Percentiles rank a stretch among this genome's conserved stretches.
Conservation (phyloP, 2,329 filamentous ascomycete genomes). For the Alternaria triticina region DNA sequence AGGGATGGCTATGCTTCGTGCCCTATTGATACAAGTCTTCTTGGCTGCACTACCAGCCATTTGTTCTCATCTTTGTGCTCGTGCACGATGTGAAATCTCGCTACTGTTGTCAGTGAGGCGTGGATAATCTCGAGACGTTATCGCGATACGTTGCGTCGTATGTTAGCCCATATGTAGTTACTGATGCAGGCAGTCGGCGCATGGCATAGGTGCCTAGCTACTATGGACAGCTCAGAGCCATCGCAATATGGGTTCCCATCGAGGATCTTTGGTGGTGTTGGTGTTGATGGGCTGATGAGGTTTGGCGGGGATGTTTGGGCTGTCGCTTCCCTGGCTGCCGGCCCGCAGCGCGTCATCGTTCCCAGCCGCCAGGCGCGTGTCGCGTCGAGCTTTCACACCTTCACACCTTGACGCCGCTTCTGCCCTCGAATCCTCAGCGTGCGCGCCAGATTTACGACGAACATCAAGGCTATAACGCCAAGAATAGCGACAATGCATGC, state of each 20-base stretch:
- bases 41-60: too few relatives aligned
- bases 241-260: background rate
- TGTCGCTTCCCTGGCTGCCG: background rate
- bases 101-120: background rate
- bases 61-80: background rate
- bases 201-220: background rate
- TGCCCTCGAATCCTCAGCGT: slow-evolving; percentile 22
- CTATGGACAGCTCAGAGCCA: background rate
- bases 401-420: slow-evolving; percentile 18
- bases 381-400: slow-evolving; percentile 12
- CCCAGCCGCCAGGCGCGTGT: background rate
- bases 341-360: background rate
- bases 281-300: background rate
- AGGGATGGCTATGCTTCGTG: too few relatives aligned
- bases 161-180: background rate
- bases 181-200: background rate
- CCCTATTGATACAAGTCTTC: background rate
- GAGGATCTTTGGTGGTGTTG: background rate
- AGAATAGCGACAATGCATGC: slow-evolving; percentile 20
- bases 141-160: background rate
- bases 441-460: slow-evolving; percentile 20
- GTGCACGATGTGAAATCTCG: background rate
- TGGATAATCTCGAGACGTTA: background rate
- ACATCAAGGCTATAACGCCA: slow-evolving; percentile 14
- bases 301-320: background rate